phyloP scores from a whole-genome alignment of 805 yeast species.

The Candida nonsorbophila region DNA sequence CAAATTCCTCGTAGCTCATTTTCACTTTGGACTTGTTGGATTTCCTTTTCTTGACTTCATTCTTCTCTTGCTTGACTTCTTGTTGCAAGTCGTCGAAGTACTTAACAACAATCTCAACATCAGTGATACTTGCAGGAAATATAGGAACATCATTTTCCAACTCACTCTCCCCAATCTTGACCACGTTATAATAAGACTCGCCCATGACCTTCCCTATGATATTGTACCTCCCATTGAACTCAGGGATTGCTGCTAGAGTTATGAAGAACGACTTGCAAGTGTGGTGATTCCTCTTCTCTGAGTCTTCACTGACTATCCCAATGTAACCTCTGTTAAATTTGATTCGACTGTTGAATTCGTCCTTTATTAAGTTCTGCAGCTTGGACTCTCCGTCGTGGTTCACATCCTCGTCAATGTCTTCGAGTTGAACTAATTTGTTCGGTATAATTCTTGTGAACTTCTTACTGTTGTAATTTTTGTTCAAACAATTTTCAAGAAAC shows the following conservation, averaged over 20 bases:
- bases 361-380: no score
- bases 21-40: constrained; percentile 22
- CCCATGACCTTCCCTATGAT: constrained; percentile 58
- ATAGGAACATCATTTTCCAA: constrained; percentile 37
- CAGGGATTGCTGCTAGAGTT: constrained; percentile 43
- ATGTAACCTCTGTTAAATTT: constrained; percentile 50
- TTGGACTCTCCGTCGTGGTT: no score
- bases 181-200: constrained; percentile 48
- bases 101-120: constrained; percentile 37
- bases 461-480: constrained; percentile 36
- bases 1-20: constrained; percentile 33
- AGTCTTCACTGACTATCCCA: constrained; percentile 41
- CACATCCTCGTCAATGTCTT: constrained; percentile 3
- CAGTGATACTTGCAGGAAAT: constrained; percentile 43
- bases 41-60: constrained; percentile 9
- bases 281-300: constrained; percentile 11
- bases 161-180: constrained; percentile 46
- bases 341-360: constrained; percentile 49
- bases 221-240: constrained; percentile 33
- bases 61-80: constrained; percentile 2
- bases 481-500: constrained; percentile 47
- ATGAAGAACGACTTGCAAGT: constrained; percentile 35
- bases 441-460: constrained; percentile 36
- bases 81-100: constrained; percentile 42
- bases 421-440: constrained; percentile 13